Evolutionary conservation across 176 grass and related monocot genomes (phyloP).

Genomic region (Hsuehochloa calcarea): DNA sequence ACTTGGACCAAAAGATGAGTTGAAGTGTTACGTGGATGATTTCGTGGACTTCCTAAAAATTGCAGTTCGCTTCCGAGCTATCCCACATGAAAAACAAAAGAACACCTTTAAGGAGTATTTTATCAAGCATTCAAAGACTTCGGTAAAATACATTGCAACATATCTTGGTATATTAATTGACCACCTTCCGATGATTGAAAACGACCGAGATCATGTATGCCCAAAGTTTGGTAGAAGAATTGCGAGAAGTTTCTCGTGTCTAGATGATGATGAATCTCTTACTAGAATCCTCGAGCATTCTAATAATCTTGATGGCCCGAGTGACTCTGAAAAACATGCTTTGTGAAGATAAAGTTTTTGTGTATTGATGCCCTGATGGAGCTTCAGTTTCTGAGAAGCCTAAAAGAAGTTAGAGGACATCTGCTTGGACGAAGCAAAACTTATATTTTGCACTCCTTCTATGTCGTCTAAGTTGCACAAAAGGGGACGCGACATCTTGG

Average conservation of each 20-base stretch:
- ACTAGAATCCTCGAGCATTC: background rate
- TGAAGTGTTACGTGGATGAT: too few species aligned
- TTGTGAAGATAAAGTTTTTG: conserved; percentile 19
- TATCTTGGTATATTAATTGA: conserved; percentile 1
- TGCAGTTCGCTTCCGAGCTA: too few species aligned
- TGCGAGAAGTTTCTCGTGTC: background rate
- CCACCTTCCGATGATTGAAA: conserved; percentile 11
- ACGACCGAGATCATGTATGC: background rate
- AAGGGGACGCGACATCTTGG: background rate
- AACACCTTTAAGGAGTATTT: conserved; percentile 6
- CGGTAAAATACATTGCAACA: background rate
- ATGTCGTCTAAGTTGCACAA: background rate
- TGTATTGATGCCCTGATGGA: background rate
- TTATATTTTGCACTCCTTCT: conserved; percentile 38
- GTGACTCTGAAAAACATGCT: background rate
- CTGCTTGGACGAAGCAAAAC: conserved; percentile 15
- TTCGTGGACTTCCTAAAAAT: too few species aligned
- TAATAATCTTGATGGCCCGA: background rate
- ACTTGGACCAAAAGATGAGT: too few species aligned
- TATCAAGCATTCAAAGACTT: background rate
- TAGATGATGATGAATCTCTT: background rate
- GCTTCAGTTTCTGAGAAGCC: background rate
- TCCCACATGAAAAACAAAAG: too few species aligned
- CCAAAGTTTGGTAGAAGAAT: background rate
- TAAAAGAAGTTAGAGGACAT: background rate